A percentile compares a stretch with the other conserved stretches of the same genome.
Conservation (phyloP, 495 filamentous ascomycete species). For the Daldinia grandis region DNA sequence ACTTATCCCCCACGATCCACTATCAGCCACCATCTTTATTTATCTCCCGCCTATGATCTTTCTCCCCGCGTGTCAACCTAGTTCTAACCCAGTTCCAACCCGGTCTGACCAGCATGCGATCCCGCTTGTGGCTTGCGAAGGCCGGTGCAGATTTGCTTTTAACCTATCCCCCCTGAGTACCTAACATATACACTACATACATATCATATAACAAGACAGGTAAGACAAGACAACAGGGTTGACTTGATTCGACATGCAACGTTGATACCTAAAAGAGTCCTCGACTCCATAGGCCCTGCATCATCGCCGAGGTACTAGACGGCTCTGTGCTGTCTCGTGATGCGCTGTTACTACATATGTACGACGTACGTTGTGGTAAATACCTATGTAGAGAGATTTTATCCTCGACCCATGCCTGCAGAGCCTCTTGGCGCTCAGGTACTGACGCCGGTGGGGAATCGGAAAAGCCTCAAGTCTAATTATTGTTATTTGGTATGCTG, state of each 20-base stretch:
- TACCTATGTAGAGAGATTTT: slow-evolving; percentile 20
- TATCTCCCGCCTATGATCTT: slow-evolving; percentile 40
- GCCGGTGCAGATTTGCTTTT: slow-evolving; percentile 22
- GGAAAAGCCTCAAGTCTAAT: slow-evolving; percentile 12
- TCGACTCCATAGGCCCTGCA: slow-evolving; percentile 23
- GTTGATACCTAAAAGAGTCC: slow-evolving; percentile 28
- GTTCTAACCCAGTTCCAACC: slow-evolving; percentile 1
- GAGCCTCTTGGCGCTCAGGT: slow-evolving; percentile 31
- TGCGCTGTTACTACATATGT: slow-evolving; percentile 22
- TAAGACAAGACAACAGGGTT: slow-evolving; percentile 10
- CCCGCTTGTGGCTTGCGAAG: slow-evolving; percentile 35
- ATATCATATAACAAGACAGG: slow-evolving; percentile 1
- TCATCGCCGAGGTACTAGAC: slow-evolving; percentile 7
- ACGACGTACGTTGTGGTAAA: slow-evolving; percentile 8
- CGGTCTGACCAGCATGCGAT: slow-evolving; percentile 20
- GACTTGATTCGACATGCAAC: slow-evolving; percentile 25
- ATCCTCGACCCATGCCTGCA: slow-evolving; percentile 33
- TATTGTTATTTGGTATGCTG: not conserved
- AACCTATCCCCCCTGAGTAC: slow-evolving; percentile 18
- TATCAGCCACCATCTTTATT: slow-evolving; percentile 28
- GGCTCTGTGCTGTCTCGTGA: slow-evolving; percentile 27
- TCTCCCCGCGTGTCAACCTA: slow-evolving; percentile 30
- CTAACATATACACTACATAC: not conserved
- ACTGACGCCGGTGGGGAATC: slow-evolving; percentile 10
- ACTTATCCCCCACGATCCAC: slow-evolving; percentile 40